Evolutionary conservation across 78 protist genomes (phyloP).

Genomic region (Polysphondylium violaceum): DNA sequence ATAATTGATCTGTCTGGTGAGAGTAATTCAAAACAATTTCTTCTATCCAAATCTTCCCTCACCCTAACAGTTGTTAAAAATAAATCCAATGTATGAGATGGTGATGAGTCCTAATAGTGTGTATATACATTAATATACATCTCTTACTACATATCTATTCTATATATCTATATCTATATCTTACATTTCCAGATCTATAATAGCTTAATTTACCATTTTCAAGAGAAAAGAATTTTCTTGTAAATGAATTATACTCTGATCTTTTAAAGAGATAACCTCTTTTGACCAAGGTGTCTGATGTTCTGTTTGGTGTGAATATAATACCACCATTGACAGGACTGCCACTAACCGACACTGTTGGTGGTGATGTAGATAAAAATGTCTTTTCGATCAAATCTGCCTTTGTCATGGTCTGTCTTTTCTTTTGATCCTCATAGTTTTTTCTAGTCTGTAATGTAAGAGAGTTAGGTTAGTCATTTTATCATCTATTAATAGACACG

Average conservation of each 20-base stretch:
- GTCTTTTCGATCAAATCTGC: slow-evolving; percentile 43
- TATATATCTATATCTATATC: not conserved
- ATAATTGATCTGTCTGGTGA: slow-evolving; percentile 78
- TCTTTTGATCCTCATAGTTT: slow-evolving; percentile 66
- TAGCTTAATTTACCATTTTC: slow-evolving; percentile 74
- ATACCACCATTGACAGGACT: slow-evolving; percentile 63
- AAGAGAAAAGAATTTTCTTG: slow-evolving; percentile 48
- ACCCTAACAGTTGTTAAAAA: slow-evolving; percentile 57
- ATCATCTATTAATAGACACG: not conserved
- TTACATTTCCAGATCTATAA: slow-evolving; percentile 54
- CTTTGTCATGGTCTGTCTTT: slow-evolving; percentile 24
- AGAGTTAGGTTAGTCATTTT: not conserved
- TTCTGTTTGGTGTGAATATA: slow-evolving; percentile 33
- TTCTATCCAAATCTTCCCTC: slow-evolving; percentile 69
- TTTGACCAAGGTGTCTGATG: slow-evolving; percentile 29
- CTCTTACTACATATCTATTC: not conserved
- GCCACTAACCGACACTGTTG: not conserved
- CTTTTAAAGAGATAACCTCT: slow-evolving; percentile 57
- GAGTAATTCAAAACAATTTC: slow-evolving; percentile 76
- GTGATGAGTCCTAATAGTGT: slow-evolving; percentile 36
- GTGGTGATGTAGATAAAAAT: slow-evolving; percentile 1
- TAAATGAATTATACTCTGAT: slow-evolving; percentile 68
- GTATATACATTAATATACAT: no score
- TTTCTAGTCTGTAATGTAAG: slow-evolving; percentile 25
- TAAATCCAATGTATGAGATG: slow-evolving; percentile 70